phyloP scores from a whole-genome alignment of 1,284 basidiomycete species.

The Pterula multifida region DNA sequence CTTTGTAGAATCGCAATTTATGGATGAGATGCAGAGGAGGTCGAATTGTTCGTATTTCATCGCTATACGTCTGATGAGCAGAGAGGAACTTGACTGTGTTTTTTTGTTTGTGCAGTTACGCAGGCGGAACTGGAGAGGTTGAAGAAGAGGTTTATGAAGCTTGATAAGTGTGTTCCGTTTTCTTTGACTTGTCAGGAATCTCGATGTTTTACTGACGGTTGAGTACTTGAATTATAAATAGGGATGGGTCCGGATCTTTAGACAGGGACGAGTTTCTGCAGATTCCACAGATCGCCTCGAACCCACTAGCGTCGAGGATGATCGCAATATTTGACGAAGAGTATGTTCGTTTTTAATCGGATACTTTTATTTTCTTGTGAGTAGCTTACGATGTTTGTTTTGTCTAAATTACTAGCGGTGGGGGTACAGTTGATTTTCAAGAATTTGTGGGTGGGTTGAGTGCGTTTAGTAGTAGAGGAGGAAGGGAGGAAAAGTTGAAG shows the following conservation, averaged over 20 bases:
- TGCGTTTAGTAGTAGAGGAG: conserved; percentile 94
- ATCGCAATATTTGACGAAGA: conserved; percentile 99
- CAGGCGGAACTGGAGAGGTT: conserved; percentile 84
- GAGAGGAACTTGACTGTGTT: background rate
- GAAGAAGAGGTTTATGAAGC: conserved; percentile 99
- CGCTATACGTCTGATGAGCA: background rate
- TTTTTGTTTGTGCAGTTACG: conserved; percentile 51
- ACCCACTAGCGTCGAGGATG: conserved; percentile 93
- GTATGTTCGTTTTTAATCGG: conserved; percentile 45
- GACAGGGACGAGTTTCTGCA: conserved; percentile 98
- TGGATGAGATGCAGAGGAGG: conserved; percentile 87
- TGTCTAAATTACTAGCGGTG: conserved; percentile 50
- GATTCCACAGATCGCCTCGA: conserved; percentile 97
- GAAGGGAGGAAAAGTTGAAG: conserved; percentile 90
- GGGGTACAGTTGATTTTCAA: conserved; percentile 97
- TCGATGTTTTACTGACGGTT: background rate
- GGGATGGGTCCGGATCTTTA: conserved; percentile 94
- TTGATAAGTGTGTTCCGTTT: conserved; percentile 58
- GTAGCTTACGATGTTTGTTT: background rate
- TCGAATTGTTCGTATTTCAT: conserved; percentile 69
- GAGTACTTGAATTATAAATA: too few species aligned
- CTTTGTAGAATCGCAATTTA: conserved; percentile 70
- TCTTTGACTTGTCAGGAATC: background rate
- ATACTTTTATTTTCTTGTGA: background rate
- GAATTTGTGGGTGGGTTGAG: conserved; percentile 97